Percentiles rank a stretch among this genome's conserved stretches.
These are phyloP conservation scores for Leccinum sublutescens DNA, from an alignment of 768 basidiomycete genomes.

Conservation along the genomic window DNA sequence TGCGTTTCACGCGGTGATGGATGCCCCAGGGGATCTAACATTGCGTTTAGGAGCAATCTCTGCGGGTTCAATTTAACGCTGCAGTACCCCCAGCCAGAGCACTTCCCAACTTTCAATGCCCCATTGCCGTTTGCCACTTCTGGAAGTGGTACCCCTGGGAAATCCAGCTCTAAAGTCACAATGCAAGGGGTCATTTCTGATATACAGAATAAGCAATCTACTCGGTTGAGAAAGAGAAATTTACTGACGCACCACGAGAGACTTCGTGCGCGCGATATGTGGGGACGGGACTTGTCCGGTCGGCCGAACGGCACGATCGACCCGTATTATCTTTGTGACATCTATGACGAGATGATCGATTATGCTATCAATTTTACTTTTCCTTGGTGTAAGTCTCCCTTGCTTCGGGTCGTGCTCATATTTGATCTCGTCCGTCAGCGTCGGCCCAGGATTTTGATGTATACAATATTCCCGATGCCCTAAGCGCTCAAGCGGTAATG, in stretches of 20 bases:
- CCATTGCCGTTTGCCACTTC: too few species aligned
- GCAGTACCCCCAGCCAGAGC: too few species aligned
- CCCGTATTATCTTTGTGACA: conserved; percentile 59
- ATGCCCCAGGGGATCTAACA: too few species aligned
- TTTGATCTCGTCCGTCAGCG: not conserved
- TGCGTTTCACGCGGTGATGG: too few species aligned
- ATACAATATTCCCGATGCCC: too few species aligned
- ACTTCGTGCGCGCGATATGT: conserved; percentile 18
- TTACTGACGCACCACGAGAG: conserved; percentile 20
- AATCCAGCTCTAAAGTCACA: not conserved
- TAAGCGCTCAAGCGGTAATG: too few species aligned
- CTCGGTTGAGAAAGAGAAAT: conserved; percentile 11
- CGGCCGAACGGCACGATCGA: conserved; percentile 58
- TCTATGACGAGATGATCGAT: conserved; percentile 62
- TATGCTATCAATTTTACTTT: conserved; percentile 70
- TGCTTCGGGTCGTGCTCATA: not conserved
- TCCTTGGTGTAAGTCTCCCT: conserved; percentile 46
- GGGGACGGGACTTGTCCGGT: conserved; percentile 49
- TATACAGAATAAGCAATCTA: conserved; percentile 16
- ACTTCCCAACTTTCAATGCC: too few species aligned
- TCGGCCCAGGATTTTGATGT: conserved; percentile 16
- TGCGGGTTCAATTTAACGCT: too few species aligned
- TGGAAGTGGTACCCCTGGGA: not conserved
- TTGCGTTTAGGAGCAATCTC: too few species aligned
- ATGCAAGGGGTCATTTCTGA: conserved; percentile 13